These are phyloP conservation scores for Leccinum pseudoinsigne DNA, from an alignment of 1,284 basidiomycete genomes.

Conservation along the genomic window DNA sequence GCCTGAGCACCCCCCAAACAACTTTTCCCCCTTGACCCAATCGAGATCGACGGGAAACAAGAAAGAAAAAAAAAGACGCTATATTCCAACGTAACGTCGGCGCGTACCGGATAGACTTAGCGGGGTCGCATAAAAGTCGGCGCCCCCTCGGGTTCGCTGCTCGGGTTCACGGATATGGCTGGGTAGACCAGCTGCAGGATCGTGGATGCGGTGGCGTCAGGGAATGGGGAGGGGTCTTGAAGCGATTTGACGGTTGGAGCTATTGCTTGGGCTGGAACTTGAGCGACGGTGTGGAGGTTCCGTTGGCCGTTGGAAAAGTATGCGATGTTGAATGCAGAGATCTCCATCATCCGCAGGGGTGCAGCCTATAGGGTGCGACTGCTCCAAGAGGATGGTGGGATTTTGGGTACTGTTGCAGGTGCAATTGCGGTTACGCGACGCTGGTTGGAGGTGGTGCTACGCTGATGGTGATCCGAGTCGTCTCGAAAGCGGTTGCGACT, in stretches of 20 bases:
- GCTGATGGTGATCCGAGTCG: constrained; percentile 6
- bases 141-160: constrained; percentile 58
- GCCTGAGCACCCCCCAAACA: constrained; percentile 78
- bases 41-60: constrained; percentile 51
- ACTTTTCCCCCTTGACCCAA: constrained; percentile 69
- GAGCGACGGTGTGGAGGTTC: constrained; percentile 59
- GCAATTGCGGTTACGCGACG: constrained; percentile 25
- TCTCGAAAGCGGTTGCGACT: constrained; percentile 9
- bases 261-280: constrained; percentile 42
- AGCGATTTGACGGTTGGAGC: constrained; percentile 17
- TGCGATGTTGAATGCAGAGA: constrained; percentile 60
- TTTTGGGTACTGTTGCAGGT: constrained; percentile 15
- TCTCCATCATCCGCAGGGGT: constrained; percentile 54
- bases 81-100: constrained; percentile 53
- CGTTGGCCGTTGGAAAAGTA: constrained; percentile 52
- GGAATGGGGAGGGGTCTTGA: constrained; percentile 2
- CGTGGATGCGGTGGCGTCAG: constrained; percentile 34
- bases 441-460: constrained; percentile 10
- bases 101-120: constrained; percentile 38
- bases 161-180: constrained; percentile 58
- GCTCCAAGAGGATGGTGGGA: constrained; percentile 17
- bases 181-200: constrained; percentile 64
- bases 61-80: constrained; percentile 45
- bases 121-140: constrained; percentile 69
- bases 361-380: constrained; percentile 45